Conservation (phyloP, 148 eudicot species). For the Linanthus parryae region DNA sequence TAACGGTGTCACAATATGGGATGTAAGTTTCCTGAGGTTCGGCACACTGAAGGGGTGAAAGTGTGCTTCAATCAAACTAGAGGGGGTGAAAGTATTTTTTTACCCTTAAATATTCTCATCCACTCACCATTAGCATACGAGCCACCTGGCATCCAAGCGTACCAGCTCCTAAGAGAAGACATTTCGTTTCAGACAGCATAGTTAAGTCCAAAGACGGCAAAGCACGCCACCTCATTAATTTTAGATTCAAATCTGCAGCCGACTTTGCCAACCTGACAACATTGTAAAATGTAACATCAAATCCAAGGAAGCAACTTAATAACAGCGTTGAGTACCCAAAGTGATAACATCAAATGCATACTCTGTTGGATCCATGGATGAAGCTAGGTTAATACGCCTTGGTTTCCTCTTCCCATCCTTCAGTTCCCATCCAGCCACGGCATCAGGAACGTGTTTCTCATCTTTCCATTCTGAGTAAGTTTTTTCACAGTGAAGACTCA, state of each 20-base stretch:
- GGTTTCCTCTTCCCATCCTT: constrained; percentile 42
- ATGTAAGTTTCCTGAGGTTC: too few relatives aligned
- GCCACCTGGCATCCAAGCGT: constrained; percentile 99
- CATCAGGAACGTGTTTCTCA: constrained; percentile 44
- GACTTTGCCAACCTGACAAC: constrained; percentile 66
- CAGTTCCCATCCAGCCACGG: constrained; percentile 83
- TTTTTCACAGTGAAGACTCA: background rate
- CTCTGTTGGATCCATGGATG: constrained; percentile 89
- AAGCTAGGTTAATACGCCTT: constrained; percentile 65
- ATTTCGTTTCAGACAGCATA: constrained; percentile 53
- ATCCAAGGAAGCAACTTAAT: background rate
- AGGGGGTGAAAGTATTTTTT: background rate
- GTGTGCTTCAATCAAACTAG: too few relatives aligned
- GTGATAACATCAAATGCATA: constrained; percentile 21
- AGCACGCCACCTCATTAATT: constrained; percentile 95
- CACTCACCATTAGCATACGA: constrained; percentile 84
- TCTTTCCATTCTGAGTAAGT: constrained; percentile 48
- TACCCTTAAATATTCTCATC: constrained; percentile 4
- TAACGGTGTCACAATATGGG: too few relatives aligned
- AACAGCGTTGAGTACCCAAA: constrained; percentile 1
- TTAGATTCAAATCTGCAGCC: constrained; percentile 92
- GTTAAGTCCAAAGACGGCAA: constrained; percentile 72
- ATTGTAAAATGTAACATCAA: constrained; percentile 2
- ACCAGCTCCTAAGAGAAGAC: constrained; percentile 95
- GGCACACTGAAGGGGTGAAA: too few relatives aligned